Evolutionary conservation across 371 early-diverging fungal genomes (phyloP), one percentile per base, ranked within the genome.

Genomic region (Cokeromyces recurvatus): DNA sequence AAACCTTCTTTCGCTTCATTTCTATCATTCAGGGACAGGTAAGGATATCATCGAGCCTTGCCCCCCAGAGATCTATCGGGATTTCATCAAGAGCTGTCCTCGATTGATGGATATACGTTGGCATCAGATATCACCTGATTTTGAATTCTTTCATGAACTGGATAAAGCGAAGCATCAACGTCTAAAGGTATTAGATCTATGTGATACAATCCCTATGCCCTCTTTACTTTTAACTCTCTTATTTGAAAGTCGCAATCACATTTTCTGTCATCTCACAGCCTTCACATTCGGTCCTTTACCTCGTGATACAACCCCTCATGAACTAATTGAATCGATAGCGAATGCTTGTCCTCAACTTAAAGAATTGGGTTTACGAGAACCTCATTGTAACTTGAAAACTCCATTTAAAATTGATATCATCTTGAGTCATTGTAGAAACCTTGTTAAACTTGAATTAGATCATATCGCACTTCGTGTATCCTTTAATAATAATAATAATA

Each of bases 241-340:
- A 20, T 52, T 52, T 46, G 46, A 46, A 20, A 42, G 36, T 16
- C 35, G 12, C 12, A 38, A 34, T 34, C 22, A 44, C 14, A 45
- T 35, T 2, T 15, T 52, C 3, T 7, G 24, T 12, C 32, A 51
- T 32, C 19, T 51, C 20, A 34, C 40, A 2, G 32, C 24, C 10
- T 38, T 52, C n/a, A 45, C 39, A n/a, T 46, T 51, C 37, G 53
- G 53, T 14, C 35, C 53, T 17, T 25, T 46, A 19, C 53, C 53
- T 6, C 51, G 38, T 32, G 43, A 34, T 32, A 32, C 37, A 25
- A 9, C 27, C 14, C 41, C 53, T 4, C 8, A 53, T 22, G 41
- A 34, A 29, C 14, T 53, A 15, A 41, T 53, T 1, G 12, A 38
- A 10, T 32, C 41, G 1, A 53, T 53, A n/a, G 40, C 29, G 4